Base-by-base conservation (phyloP, 2,329 filamentous ascomycete species). In the Bipolaris gigantea region DNA sequence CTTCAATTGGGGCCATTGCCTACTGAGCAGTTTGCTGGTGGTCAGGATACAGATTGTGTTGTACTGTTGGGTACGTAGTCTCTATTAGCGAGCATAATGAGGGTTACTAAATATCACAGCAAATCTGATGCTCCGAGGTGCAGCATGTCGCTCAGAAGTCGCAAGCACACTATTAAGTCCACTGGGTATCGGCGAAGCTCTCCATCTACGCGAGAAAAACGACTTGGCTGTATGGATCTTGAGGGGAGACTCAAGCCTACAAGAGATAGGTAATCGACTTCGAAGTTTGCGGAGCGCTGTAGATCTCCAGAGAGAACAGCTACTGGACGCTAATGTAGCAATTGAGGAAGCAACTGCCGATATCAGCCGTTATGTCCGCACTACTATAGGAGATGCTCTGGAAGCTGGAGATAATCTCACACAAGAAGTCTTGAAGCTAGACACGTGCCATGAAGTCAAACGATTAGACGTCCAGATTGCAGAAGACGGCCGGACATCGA, bases 251-350 rank as follows among this genome's bases (percentile, higher is more conserved):
- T 25, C 43, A 7, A 55, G 56, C 30, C 30, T 59, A 44, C 7
- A 56, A 13, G 39, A 59, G n/a, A 54, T 59, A 43, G n/a, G 46
- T 18, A 23, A 47, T 39, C 40, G 43, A 51, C 33, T 23, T 23
- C 50, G n/a, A 42, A 39, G 32, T 25, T 19, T 38, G 40, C 48
- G 36, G 10, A 27, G 3, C 8, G 25, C 25, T 27, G 27, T 35
- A 33, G 45, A 59, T 35, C 5, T 25, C 30, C 15, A 45, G 23
- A 53, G 32, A 19, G 36, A 54, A 35, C 27, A 50, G 50, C 50
- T 59, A 0, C 40, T 46, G 7, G 35, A 54, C 18, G 50, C 47
- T 4, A 32, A 44, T 43, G 23, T 19, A 39, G 47, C 18, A 5
- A 59, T 59, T 16, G 8, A 18, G 21, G 36, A 52, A 52, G 49